phyloP scores from a whole-genome alignment of 1,284 basidiomycete genomes.

The Rhizoctonia solani region DNA sequence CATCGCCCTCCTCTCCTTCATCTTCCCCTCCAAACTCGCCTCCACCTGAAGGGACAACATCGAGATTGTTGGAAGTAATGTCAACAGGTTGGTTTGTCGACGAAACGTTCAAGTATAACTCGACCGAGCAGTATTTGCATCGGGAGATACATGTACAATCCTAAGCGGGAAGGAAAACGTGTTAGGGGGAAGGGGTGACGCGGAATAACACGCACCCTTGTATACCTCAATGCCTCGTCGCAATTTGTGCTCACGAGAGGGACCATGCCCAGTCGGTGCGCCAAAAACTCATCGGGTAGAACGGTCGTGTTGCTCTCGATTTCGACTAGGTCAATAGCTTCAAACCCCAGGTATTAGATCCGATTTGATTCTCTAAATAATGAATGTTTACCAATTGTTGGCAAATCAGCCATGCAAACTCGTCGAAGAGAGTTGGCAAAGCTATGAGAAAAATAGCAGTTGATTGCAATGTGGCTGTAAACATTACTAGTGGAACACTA shows the following conservation, averaged over 20 bases:
- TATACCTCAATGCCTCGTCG: constrained; percentile 82
- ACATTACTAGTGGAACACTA: constrained; percentile 43
- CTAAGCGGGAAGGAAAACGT: constrained; percentile 48
- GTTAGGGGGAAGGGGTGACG: constrained; percentile 22
- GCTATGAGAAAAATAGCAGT: constrained; percentile 47
- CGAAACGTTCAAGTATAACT: constrained; percentile 69
- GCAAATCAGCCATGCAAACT: constrained; percentile 93
- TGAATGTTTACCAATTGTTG: constrained; percentile 79
- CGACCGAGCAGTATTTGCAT: constrained; percentile 82
- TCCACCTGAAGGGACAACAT: constrained; percentile 53
- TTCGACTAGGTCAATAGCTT: constrained; percentile 97
- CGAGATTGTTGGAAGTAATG: constrained; percentile 78
- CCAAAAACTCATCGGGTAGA: constrained; percentile 96
- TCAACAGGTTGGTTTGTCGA: constrained; percentile 76
- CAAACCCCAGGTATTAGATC: background rate
- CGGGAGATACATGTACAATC: constrained; percentile 83
- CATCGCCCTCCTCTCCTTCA: constrained; percentile 62
- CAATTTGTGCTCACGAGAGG: constrained; percentile 86
- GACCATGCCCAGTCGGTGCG: constrained; percentile 93
- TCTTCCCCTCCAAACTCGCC: constrained; percentile 44
- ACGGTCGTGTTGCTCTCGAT: constrained; percentile 92
- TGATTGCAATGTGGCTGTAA: constrained; percentile 25
- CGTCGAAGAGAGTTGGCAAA: constrained; percentile 88
- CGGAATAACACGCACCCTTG: constrained; percentile 58
- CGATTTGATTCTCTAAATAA: background rate